A percentile compares a stretch with the other conserved stretches of the same genome.
phyloP scores from a whole-genome alignment of 2,329 filamentous ascomycete species.

The Peltaster fructicola region DNA sequence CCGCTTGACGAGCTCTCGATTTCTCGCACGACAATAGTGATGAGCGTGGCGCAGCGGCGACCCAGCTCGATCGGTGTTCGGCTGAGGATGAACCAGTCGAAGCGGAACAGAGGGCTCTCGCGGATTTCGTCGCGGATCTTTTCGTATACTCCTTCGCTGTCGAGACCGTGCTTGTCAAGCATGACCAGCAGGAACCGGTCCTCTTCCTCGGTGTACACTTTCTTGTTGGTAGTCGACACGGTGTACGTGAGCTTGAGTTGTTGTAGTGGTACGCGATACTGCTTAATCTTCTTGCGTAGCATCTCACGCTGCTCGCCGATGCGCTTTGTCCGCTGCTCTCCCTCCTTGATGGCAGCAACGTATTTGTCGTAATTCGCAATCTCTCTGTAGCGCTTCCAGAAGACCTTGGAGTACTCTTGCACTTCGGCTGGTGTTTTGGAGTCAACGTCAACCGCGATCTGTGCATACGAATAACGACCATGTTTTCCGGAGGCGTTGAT shows the following conservation, averaged over 20 bases:
- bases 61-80: slow-evolving; percentile 85
- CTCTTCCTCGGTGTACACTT: slow-evolving; percentile 97
- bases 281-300: slow-evolving; percentile 83
- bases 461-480: slow-evolving; percentile 68
- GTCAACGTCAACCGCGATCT: slow-evolving; percentile 78
- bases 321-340: slow-evolving; percentile 76
- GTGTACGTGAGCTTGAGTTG: slow-evolving; percentile 99
- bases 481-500: slow-evolving; percentile 89
- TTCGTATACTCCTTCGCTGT: slow-evolving; percentile 79
- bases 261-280: slow-evolving; percentile 92
- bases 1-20: slow-evolving; percentile 43
- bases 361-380: slow-evolving; percentile 81
- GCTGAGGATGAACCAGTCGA: slow-evolving; percentile 98
- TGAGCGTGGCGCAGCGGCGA: slow-evolving; percentile 77
- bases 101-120: slow-evolving; percentile 84
- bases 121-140: slow-evolving; percentile 94
- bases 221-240: slow-evolving; percentile 98
- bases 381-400: slow-evolving; percentile 89
- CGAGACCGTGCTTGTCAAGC: slow-evolving; percentile 79
- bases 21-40: slow-evolving; percentile 88
- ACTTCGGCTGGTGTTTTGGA: slow-evolving; percentile 76
- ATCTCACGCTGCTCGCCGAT: slow-evolving; percentile 86
- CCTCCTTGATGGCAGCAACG: slow-evolving; percentile 75
- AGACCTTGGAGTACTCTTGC: slow-evolving; percentile 79
- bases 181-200: slow-evolving; percentile 89